Evolutionary conservation across 202 grass and related monocot species (phyloP), one percentile per base, ranked within the genome.

Genomic region (Carex arenaria): DNA sequence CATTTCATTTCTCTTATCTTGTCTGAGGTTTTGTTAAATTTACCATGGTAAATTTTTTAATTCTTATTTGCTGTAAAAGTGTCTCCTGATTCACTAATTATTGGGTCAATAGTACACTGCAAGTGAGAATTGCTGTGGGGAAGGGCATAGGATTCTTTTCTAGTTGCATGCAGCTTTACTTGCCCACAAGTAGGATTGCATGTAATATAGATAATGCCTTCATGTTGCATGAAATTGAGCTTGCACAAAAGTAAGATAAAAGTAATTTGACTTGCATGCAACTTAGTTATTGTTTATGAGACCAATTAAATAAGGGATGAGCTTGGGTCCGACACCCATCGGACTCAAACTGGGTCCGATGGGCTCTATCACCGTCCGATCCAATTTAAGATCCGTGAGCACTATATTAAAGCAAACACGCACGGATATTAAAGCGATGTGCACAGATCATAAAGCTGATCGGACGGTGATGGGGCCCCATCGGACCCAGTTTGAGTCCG

Each of bases 91-190:
- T 65, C 62, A 15, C 12, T 32, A 13, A 34, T 31, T 23, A 2
- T 71, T 71, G 45, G 7, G 12, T 42, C 30, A 14, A 64, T 18
- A 67, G 26, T 47, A 71, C 34, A 69, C 38, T 47, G 34, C 67
- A 63, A 80, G 30, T 61, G 28, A 61, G 10, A 60, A 36, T 56
- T 62, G 32, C 1, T 49, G 1, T 9, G 22, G 36, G 31, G 14
- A 67, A 69, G 1, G 10, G 8, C 73, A 57, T 82, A 66, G 45
- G 80, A 66, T 66, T 68, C 80, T 82, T 64, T 55, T 82, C 26
- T 54, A 36, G 3, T 54, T 67, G 20, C 43, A 36, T 20, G 63
- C 67, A 31, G 14, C 18, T 53, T 82, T 19, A 82, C 40, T 67
- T 67, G 43, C 60, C 23, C 14, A n/a, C 61, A 68, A 63, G 51